These are phyloP conservation scores for Solanum hybrid DNA, from an alignment of 305 asterid species.

Conservation along the genomic window DNA sequence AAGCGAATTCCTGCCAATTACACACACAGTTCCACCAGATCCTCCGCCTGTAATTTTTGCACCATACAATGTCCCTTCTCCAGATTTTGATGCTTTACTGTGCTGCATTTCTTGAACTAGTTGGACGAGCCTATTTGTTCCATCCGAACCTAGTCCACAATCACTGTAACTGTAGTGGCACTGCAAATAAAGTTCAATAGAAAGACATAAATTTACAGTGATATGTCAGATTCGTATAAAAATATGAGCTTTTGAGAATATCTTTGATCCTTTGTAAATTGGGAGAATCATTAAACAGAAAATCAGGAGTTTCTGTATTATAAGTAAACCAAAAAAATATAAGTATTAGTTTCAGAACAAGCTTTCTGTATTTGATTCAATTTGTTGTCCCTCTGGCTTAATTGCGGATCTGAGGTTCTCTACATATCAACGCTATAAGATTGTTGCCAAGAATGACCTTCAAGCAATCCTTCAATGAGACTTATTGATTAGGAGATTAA, in stretches of 20 bases:
- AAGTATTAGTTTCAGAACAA: not conserved
- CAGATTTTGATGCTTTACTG: slow-evolving; percentile 41
- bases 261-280: not conserved
- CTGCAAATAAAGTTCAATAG: slow-evolving; percentile 22
- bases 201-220: not conserved
- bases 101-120: slow-evolving; percentile 90
- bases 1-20: slow-evolving; percentile 68
- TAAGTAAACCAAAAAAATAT: not conserved
- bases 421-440: not conserved
- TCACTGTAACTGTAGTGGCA: slow-evolving; percentile 94
- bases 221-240: not conserved
- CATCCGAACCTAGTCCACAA: slow-evolving; percentile 94
- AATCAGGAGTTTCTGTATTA: not conserved
- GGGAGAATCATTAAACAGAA: not conserved
- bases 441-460: not conserved
- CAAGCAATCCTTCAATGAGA: not conserved
- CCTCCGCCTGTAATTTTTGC: slow-evolving; percentile 97
- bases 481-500: not conserved
- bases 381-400: not conserved
- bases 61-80: slow-evolving; percentile 83
- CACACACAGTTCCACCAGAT: slow-evolving; percentile 91
- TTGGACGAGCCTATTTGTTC: slow-evolving; percentile 83
- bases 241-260: not conserved
- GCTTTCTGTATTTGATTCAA: not conserved
- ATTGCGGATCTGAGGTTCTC: not conserved